Evolutionary conservation across 257 asterid genomes (phyloP).

Genomic region (Petrea volubilis): DNA sequence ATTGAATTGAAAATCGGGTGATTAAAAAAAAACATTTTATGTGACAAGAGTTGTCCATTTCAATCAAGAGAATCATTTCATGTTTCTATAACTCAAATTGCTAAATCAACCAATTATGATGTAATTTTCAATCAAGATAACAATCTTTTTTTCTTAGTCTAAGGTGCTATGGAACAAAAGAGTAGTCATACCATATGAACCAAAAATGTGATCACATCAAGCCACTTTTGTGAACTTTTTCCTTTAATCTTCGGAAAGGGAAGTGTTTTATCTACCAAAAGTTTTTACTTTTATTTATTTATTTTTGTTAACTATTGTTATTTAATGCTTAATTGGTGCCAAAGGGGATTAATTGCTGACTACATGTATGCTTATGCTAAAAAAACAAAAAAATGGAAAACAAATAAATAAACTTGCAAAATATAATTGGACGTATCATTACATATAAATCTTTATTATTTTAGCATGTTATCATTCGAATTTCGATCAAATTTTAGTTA

Average conservation of each 20-base stretch:
- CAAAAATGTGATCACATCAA: not conserved
- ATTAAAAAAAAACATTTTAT: no score
- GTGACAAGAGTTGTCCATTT: not conserved
- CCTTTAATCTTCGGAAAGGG: slow-evolving; percentile 3
- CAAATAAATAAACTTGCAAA: no score
- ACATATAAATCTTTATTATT: no score
- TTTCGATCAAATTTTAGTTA: no score
- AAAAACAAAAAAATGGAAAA: no score
- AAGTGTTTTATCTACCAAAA: not conserved
- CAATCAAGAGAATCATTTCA: not conserved
- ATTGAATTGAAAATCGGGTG: no score
- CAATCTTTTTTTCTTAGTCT: not conserved
- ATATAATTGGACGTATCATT: no score
- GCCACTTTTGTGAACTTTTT: not conserved
- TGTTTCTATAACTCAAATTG: not conserved
- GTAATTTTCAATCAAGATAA: not conserved
- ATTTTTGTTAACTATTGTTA: not conserved
- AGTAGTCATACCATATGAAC: not conserved
- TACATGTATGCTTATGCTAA: no score
- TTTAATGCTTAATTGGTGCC: not conserved
- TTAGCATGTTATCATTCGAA: no score
- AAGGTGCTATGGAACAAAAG: slow-evolving; percentile 1
- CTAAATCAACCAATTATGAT: not conserved
- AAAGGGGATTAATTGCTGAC: not conserved
- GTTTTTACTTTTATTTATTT: not conserved